phyloP scores from a whole-genome alignment of 495 filamentous ascomycete species.

The Gamarada debralockiae region DNA sequence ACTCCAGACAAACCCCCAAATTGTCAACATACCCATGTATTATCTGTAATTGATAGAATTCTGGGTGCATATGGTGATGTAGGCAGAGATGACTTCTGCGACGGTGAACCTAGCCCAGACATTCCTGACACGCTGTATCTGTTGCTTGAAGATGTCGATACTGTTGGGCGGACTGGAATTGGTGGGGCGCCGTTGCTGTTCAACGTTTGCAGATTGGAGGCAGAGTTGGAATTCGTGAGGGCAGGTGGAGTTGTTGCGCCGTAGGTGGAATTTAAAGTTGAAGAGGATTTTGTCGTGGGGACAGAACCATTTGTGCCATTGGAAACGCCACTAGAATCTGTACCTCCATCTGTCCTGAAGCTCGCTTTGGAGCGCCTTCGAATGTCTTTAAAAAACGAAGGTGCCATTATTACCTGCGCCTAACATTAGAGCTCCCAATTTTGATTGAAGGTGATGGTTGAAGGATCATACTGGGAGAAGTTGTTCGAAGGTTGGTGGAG shows the following conservation, averaged over 20 bases:
- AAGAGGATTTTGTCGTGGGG: slow-evolving; percentile 55
- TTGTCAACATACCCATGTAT: slow-evolving; percentile 62
- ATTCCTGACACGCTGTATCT: slow-evolving; percentile 48
- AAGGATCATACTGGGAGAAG: too few relatives aligned
- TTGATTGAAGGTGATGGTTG: too few relatives aligned
- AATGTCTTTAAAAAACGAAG: slow-evolving; percentile 74
- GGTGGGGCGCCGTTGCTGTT: slow-evolving; percentile 32
- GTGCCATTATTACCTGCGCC: slow-evolving; percentile 25
- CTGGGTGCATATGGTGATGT: slow-evolving; percentile 75
- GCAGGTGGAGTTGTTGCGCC: slow-evolving; percentile 48
- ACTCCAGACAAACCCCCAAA: not conserved
- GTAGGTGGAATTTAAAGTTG: slow-evolving; percentile 57
- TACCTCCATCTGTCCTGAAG: slow-evolving; percentile 53
- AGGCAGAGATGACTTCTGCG: slow-evolving; percentile 49
- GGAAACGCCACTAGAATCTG: slow-evolving; percentile 40
- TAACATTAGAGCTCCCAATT: slow-evolving; percentile 7
- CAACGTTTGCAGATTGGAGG: slow-evolving; percentile 49
- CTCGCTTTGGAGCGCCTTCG: slow-evolving; percentile 68
- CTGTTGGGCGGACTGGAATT: slow-evolving; percentile 41
- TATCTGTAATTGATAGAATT: slow-evolving; percentile 72
- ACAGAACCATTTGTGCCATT: slow-evolving; percentile 42
- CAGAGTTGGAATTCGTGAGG: slow-evolving; percentile 35
- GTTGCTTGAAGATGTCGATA: slow-evolving; percentile 43
- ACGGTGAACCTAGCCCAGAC: slow-evolving; percentile 49
- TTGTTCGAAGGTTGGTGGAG: too few relatives aligned